Evolutionary conservation across 2,329 filamentous ascomycete genomes (phyloP).

Genomic region (Claviceps sp.): DNA sequence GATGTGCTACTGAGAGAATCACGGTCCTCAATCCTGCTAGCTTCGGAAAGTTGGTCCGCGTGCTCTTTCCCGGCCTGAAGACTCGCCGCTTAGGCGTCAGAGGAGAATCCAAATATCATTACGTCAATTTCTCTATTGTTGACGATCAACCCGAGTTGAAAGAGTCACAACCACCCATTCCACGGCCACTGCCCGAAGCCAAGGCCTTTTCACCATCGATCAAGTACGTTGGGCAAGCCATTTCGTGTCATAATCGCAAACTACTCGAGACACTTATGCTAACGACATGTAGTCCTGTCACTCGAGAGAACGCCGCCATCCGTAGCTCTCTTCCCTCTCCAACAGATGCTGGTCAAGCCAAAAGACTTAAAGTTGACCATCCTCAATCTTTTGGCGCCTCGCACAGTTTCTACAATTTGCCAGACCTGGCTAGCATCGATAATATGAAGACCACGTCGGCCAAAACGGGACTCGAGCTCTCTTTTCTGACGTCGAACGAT

Average conservation of each 20-base stretch:
- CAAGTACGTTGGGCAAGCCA: conserved; percentile 26
- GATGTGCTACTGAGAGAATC: conserved; percentile 85
- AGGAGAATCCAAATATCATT: conserved; percentile 97
- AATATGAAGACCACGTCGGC: conserved; percentile 42
- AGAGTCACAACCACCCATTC: conserved; percentile 31
- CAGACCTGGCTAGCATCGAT: conserved; percentile 41
- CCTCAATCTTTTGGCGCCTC: conserved; percentile 12
- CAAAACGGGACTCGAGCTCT: conserved; percentile 46
- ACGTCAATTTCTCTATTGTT: conserved; percentile 53
- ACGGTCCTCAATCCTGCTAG: conserved; percentile 93
- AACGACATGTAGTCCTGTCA: conserved; percentile 20
- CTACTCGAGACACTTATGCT: neutral
- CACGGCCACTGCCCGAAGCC: conserved; percentile 36
- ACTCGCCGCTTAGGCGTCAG: conserved; percentile 84
- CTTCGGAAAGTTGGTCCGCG: conserved; percentile 91
- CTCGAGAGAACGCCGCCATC: conserved; percentile 13
- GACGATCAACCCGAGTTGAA: conserved; percentile 41
- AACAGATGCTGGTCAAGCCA: conserved; percentile 13
- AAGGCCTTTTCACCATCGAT: conserved; percentile 33
- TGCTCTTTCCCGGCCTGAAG: conserved; percentile 90
- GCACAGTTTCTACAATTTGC: conserved; percentile 46
- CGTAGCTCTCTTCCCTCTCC: conserved; percentile 18
- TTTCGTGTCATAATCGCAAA: neutral
- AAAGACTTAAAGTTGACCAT: conserved; percentile 3
- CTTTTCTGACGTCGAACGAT: conserved; percentile 46